Base-by-base conservation (phyloP, 257 asterid genomes). In the Penstemon newberryi region DNA sequence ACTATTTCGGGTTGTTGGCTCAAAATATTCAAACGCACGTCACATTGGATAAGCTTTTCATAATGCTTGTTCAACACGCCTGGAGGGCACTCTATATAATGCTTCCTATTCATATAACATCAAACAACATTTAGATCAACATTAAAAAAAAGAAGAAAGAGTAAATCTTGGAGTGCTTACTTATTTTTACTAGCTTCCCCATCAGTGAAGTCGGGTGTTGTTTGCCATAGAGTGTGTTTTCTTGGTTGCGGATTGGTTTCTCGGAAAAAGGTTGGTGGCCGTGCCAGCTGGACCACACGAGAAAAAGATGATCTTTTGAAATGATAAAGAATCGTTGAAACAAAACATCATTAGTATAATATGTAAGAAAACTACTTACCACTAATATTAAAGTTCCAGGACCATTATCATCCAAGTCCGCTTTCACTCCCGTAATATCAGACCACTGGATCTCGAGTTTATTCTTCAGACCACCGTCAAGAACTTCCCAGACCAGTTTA, bases 401-500 rank as follows among this genome's bases (percentile, higher is more conserved):
- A 49, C 71, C 80, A 74, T 79, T 50, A 66, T 83, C 89, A 33
- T 92, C 84, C 67, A 80, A 79, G 10, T 82, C 77, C 71, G 93
- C 95, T 74, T 82, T 88, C 60, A 91, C 73, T 51, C 82, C 88
- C 66, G 67, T 77, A 65, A 86, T 91, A 72, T 89, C 91, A 38
- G 88, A 79, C 96, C 96, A 89, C 79, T 85, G 92, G 71, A 91
- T 85, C 78, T 91, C 97, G 61, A 91, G 75, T 82, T 88, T 86
- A 73, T 83, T 86, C 91, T 91, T 91, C 71, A 91, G 84, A 56
- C 95, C 91, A 59, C 84, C 86, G 41, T 85, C 88, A 75, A 91
- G 95, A 75, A 91, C 84, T 78, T 91, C 97, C 97, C 96, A 89
- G 7, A 91, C 97, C 67, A 91, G 88, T 68, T 89, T 89, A 56